Base-by-base conservation (phyloP, 140 eudicot genomes). In the Senecio squalidus region DNA sequence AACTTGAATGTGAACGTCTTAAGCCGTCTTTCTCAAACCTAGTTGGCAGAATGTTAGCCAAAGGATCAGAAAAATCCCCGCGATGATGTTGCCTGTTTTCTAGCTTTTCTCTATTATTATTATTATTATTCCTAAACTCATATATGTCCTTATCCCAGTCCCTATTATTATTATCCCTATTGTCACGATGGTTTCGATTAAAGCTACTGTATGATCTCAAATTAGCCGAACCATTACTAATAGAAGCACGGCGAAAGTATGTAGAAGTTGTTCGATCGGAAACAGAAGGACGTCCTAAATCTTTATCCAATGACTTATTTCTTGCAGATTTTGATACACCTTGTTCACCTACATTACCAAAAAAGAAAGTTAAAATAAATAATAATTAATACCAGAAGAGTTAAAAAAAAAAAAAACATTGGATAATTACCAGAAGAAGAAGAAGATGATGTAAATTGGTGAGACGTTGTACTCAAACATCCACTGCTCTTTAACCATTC, bases 401-500 rank as follows among this genome's bases (percentile, higher is more conserved):
- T 29, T 16, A 39, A 15, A 10, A 46, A 53, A 30, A 56, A 17
- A n/a, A 40, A 60, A 59, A 49, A 16, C 4, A 29, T 24, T 57
- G 9, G 30, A 38, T 28, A 8, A 49, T 44, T 71, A 86, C 98
- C 95, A 75, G 85, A 26, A 25, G 62, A 83, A 54, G 67, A 74
- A 11, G 67, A 63, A 2, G 82, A 71, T 16, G 85, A 75, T 15
- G 77, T 54, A 20, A 57, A 55, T 16, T 77, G 79, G 66, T 78
- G 78, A 40, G 72, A 67, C 16, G 78, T 17, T 36, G 76, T 56
- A 59, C 82, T 67, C 24, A 59, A 60, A 53, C 79, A 79, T 71
- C 87, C 94, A 62, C 75, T 71, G 70, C 62, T 83, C 64, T 78
- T 91, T 73, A 91, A 76, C 98, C 98, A 91, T 76, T 86, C 85